These are phyloP conservation scores for Saksenaea oblongispora DNA, from an alignment of 371 early-diverging fungal genomes.

Conservation along the genomic window DNA sequence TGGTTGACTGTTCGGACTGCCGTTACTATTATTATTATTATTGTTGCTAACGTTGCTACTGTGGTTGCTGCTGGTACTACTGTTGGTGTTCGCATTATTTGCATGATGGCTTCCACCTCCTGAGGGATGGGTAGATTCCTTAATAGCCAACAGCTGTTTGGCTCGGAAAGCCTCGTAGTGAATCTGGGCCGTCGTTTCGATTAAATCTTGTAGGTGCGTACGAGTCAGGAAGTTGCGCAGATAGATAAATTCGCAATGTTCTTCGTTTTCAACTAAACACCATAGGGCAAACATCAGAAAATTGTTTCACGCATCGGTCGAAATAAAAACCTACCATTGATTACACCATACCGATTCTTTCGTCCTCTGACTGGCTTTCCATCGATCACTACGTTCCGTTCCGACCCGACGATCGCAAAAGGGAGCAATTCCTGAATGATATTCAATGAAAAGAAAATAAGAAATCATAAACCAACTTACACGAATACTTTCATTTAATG, in stretches of 20 bases:
- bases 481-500: constrained; percentile 73
- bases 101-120: background rate
- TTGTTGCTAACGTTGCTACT: background rate
- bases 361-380: constrained; percentile 77
- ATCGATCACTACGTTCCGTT: constrained; percentile 79
- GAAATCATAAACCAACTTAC: constrained; percentile 21
- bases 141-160: constrained; percentile 81
- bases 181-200: constrained; percentile 84
- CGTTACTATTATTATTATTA: constrained; percentile 5
- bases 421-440: constrained; percentile 69
- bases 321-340: constrained; percentile 53
- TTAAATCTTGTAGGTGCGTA: constrained; percentile 84
- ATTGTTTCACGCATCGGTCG: background rate
- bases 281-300: background rate
- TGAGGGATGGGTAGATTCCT: constrained; percentile 59
- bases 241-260: constrained; percentile 79
- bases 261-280: constrained; percentile 65
- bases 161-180: constrained; percentile 94
- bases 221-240: constrained; percentile 84
- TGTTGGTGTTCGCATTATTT: background rate
- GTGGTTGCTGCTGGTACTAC: background rate
- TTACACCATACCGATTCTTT: constrained; percentile 69
- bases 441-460: background rate
- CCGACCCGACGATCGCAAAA: constrained; percentile 87
- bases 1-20: constrained; percentile 18